Percentiles rank a stretch among this genome's conserved stretches.
These are phyloP conservation scores for Ganoderma resinaceum DNA, from an alignment of 1,284 basidiomycete genomes.

Conservation along the genomic window DNA sequence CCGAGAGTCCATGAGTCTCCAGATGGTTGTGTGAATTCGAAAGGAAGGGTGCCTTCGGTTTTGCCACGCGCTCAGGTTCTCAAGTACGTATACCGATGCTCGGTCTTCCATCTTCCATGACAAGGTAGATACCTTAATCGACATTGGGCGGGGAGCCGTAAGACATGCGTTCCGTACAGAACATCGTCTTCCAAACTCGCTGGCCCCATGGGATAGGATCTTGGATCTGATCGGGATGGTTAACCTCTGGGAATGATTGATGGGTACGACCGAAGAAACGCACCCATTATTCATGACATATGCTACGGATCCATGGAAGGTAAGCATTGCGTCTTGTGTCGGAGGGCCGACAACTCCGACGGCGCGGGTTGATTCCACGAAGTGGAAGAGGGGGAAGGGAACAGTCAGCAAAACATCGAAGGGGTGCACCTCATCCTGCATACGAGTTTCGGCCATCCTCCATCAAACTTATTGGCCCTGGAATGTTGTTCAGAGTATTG, in stretches of 20 bases:
- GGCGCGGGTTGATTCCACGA: background rate
- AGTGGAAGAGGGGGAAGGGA: background rate
- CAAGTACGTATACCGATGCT: background rate
- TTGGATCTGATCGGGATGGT: background rate
- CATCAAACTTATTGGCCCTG: too few species aligned
- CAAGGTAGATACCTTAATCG: background rate
- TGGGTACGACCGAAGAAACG: background rate
- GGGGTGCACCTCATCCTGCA: background rate
- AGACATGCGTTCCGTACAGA: background rate
- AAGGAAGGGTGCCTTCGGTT: background rate
- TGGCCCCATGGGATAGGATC: background rate
- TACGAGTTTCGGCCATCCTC: background rate
- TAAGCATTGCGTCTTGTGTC: background rate
- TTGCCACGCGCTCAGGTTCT: background rate
- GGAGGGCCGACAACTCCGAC: background rate
- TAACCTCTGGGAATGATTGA: background rate
- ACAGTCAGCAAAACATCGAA: background rate
- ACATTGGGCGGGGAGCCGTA: background rate
- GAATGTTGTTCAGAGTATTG: background rate
- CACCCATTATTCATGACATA: background rate
- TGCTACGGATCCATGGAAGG: too few species aligned
- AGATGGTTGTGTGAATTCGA: background rate
- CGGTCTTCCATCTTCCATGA: background rate
- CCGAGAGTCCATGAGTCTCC: background rate
- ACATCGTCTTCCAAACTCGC: background rate